These are phyloP conservation scores for Thelephora aurantiotincta DNA, from an alignment of 768 basidiomycete genomes.

Conservation along the genomic window DNA sequence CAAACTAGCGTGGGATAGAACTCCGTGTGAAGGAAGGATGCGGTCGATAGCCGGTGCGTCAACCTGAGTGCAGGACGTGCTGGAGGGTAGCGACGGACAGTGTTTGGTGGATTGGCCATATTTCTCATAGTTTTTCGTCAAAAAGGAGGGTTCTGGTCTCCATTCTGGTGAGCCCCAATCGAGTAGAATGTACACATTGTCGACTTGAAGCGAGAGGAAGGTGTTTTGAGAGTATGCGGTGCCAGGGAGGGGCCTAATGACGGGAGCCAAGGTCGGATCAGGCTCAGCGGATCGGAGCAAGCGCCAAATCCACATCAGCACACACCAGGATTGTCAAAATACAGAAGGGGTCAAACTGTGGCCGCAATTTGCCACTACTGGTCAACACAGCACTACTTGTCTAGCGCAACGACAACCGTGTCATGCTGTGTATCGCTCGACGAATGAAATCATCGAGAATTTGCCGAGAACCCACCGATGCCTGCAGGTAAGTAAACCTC, in stretches of 20 bases:
- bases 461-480: no score
- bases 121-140: constrained; percentile 34
- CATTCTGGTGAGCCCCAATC: constrained; percentile 92
- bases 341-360: no score
- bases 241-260: constrained; percentile 76
- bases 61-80: background rate
- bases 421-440: no score
- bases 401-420: no score
- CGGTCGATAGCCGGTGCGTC: constrained; percentile 69
- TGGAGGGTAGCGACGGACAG: constrained; percentile 26
- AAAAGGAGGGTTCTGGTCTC: constrained; percentile 41
- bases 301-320: no score
- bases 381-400: no score
- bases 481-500: no score
- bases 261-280: background rate
- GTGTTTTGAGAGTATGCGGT: constrained; percentile 54
- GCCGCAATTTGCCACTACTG: no score
- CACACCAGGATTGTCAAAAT: no score
- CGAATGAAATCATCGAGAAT: no score
- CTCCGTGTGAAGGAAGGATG: constrained; percentile 89
- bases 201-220: constrained; percentile 75
- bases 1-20: constrained; percentile 79
- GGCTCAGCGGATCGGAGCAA: background rate
- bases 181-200: constrained; percentile 84
- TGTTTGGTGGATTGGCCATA: constrained; percentile 57